Base-by-base conservation (phyloP, 1,284 basidiomycete species). In the Melampsora abietis-canadensis region DNA sequence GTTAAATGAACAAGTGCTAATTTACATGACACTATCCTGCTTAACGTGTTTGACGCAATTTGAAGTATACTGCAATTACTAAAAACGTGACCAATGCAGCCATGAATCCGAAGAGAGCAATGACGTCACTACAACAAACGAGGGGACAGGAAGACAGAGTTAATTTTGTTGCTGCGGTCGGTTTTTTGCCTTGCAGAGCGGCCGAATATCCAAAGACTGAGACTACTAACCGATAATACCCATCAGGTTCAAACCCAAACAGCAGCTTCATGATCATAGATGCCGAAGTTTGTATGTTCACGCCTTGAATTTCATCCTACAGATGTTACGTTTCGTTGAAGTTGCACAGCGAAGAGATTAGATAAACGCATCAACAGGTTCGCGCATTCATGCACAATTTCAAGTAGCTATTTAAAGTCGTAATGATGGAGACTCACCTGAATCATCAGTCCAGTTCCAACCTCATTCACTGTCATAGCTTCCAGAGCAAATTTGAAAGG, bases 21-120 rank as follows among this genome's bases (percentile, higher is more conserved):
- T 12, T 40, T 40, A 40, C 10, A 40, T 40, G 12, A 10, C 2
- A 40, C 10, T 12, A 40, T 40, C 37, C 10, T 7, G 37, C 6
- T 54, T 15, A 54, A 54, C 51, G 51, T 54, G 51, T 54, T 83
- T 94, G 92, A 72, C 88, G 84, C 65, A 94, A 85, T 78, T 86
- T 86, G 77, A 87, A 84, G 85, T 90, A 90, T 14, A 94, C 91
- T 27, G 89, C 83, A 7, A 84, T 85, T 75, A 92, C 86, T 15
- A 93, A 87, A 10, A 86, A 82, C 2, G 88, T 63, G 0, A 85
- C 88, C 78, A 92, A 92, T 0, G 89, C 91, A 3, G 86, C 88
- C 69, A 92, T 89, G 80, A 89, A 94, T 0, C 86, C 92, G 77
- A 93, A 92, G 61, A 92, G 81, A 31, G 94, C 88, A 34, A 95